These are phyloP conservation scores for Daldinia sp. DNA, from an alignment of 2,329 filamentous ascomycete genomes.

Conservation along the genomic window DNA sequence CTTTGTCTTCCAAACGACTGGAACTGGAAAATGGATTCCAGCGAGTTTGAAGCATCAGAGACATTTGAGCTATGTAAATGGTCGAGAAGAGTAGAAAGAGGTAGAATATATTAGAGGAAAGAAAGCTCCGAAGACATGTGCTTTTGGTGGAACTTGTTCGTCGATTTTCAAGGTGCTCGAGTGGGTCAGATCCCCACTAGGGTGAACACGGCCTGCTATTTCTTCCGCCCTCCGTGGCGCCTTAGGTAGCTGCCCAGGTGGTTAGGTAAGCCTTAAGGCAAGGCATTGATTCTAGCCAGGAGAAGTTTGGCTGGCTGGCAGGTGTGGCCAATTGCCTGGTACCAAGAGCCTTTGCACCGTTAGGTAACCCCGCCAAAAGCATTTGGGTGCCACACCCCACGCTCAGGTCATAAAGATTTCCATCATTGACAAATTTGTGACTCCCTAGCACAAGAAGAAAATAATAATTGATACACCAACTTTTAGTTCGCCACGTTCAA, in stretches of 20 bases:
- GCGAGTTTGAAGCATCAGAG: conserved; percentile 27
- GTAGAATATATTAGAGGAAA: conserved; percentile 24
- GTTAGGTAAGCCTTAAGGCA: conserved; percentile 1
- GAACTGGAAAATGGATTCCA: conserved; percentile 39
- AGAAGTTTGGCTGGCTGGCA: not conserved
- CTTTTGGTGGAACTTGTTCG: conserved; percentile 26
- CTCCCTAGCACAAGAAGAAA: conserved; percentile 25
- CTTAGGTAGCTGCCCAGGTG: conserved; percentile 15
- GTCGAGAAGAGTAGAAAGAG: conserved; percentile 11
- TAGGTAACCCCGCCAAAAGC: conserved; percentile 42
- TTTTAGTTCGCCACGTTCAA: conserved; percentile 15
- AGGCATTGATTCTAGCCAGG: not conserved
- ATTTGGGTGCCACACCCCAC: conserved; percentile 42
- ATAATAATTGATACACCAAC: conserved; percentile 19
- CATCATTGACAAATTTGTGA: conserved; percentile 44
- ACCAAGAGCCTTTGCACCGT: not conserved
- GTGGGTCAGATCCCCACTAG: conserved; percentile 24
- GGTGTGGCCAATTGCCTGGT: conserved; percentile 2
- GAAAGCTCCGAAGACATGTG: conserved; percentile 38
- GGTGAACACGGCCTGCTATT: conserved; percentile 23
- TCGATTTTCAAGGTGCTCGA: conserved; percentile 26
- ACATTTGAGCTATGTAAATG: conserved; percentile 35
- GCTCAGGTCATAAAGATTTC: conserved; percentile 47
- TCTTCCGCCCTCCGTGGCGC: conserved; percentile 32
- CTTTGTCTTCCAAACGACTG: conserved; percentile 23